phyloP scores from a whole-genome alignment of 2,329 filamentous ascomycete genomes.

The Capronia coronata region DNA sequence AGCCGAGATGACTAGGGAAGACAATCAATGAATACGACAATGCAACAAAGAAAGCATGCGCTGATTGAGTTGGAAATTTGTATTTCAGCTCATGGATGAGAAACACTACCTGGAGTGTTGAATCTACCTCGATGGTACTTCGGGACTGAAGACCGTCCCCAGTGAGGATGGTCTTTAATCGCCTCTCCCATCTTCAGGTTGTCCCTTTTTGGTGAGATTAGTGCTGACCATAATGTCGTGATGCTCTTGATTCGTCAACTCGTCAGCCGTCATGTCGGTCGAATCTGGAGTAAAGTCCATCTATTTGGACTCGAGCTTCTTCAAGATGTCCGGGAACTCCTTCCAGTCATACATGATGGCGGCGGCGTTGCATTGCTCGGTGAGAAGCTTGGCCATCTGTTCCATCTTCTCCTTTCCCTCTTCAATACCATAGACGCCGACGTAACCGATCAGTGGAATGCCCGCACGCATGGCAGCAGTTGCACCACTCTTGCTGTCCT shows the following conservation, averaged over 20 bases:
- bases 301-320: slow-evolving; percentile 36
- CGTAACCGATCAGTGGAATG: slow-evolving; percentile 78
- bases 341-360: slow-evolving; percentile 51
- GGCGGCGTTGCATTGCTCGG: slow-evolving; percentile 41
- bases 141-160: background rate
- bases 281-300: background rate
- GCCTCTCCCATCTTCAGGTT: background rate
- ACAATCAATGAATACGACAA: background rate
- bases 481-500: slow-evolving; percentile 85
- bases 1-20: slow-evolving; percentile 10
- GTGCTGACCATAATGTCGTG: background rate
- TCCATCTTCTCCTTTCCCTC: slow-evolving; percentile 63
- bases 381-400: slow-evolving; percentile 65
- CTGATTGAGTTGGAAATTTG: background rate
- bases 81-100: slow-evolving; percentile 2
- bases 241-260: background rate
- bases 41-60: background rate
- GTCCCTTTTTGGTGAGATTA: background rate
- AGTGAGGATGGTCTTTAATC: background rate
- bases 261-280: background rate
- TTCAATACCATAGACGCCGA: slow-evolving; percentile 65
- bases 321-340: slow-evolving; percentile 42
- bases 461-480: slow-evolving; percentile 70
- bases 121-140: background rate
- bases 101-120: background rate